Percentiles rank a stretch among this genome's conserved stretches.
Conservation (phyloP, 2,329 filamentous ascomycete genomes). For the Mycogone perniciosa region DNA sequence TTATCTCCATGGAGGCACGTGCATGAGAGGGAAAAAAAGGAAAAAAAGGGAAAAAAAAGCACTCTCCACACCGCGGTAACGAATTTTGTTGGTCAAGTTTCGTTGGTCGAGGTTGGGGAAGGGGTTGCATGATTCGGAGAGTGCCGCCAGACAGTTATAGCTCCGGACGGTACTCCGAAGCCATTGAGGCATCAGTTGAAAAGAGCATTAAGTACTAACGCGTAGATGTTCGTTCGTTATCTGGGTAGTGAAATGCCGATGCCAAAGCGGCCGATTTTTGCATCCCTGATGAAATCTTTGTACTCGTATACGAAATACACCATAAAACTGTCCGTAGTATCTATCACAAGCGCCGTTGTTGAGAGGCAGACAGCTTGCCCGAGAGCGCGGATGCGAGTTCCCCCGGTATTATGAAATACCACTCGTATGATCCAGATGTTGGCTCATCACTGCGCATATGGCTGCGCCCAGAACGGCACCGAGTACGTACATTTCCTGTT, state of each 20-base stretch:
- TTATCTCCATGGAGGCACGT: background rate
- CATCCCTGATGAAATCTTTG: no score
- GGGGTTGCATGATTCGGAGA: background rate
- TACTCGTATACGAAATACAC: no score
- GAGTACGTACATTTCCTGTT: background rate
- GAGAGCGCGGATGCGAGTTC: background rate
- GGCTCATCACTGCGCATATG: background rate
- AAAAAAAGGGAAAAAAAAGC: background rate
- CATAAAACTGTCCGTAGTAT: no score
- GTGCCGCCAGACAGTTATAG: no score
- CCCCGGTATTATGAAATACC: conserved; percentile 10
- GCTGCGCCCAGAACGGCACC: no score
- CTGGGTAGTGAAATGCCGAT: no score
- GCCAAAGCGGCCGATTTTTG: no score
- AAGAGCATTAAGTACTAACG: no score
- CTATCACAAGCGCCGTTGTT: background rate
- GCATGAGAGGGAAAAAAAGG: background rate
- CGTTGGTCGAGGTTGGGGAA: no score
- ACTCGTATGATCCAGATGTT: conserved; percentile 8
- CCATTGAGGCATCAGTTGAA: no score
- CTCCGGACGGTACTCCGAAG: no score
- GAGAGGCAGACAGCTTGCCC: background rate
- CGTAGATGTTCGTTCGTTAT: no score
- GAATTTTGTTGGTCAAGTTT: background rate
- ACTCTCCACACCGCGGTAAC: background rate